A percentile compares a stretch with the other conserved stretches of the same genome.
These are phyloP conservation scores for Pestalotiopsis fici DNA, from an alignment of 2,329 filamentous ascomycete genomes.

Conservation along the genomic window DNA sequence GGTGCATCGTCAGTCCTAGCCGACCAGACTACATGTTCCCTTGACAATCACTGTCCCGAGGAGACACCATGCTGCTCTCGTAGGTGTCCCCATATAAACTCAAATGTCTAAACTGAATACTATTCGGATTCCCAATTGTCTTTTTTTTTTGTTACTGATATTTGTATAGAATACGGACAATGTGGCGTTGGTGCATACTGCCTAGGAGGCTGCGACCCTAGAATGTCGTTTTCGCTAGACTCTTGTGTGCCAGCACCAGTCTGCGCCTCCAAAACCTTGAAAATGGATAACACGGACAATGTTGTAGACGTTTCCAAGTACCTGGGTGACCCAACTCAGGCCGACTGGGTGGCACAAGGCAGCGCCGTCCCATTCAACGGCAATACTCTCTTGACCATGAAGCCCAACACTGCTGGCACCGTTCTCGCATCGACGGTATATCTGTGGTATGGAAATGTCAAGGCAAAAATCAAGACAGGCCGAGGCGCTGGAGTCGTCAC, in stretches of 20 bases:
- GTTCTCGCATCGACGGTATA: slow-evolving; percentile 82
- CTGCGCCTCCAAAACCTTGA: slow-evolving; percentile 75
- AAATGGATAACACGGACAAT: slow-evolving; percentile 71
- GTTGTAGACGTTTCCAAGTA: slow-evolving; percentile 77
- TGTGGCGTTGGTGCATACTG: slow-evolving; percentile 95
- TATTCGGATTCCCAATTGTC: background rate
- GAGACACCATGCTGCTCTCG: slow-evolving; percentile 78
- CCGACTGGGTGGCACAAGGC: slow-evolving; percentile 90
- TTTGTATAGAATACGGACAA: slow-evolving; percentile 75
- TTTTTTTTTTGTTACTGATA: background rate
- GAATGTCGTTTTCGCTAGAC: slow-evolving; percentile 78
- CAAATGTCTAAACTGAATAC: too few species aligned
- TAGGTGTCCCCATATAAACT: too few species aligned
- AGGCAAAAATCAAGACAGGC: slow-evolving; percentile 80
- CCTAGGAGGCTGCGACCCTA: slow-evolving; percentile 90
- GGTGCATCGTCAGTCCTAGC: slow-evolving; percentile 39
- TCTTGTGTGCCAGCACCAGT: slow-evolving; percentile 84
- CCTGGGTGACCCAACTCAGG: slow-evolving; percentile 76
- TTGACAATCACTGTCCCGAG: slow-evolving; percentile 66
- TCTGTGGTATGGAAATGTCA: slow-evolving; percentile 96
- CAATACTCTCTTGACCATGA: slow-evolving; percentile 85
- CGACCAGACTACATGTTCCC: slow-evolving; percentile 41
- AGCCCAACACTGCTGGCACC: slow-evolving; percentile 80
- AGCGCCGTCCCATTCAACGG: slow-evolving; percentile 68
- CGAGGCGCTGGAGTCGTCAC: slow-evolving; percentile 90